A percentile compares a stretch with the other conserved stretches of the same genome.
These are phyloP conservation scores for Agapanthus africanus DNA, from an alignment of 106 monocot species.

Conservation along the genomic window DNA sequence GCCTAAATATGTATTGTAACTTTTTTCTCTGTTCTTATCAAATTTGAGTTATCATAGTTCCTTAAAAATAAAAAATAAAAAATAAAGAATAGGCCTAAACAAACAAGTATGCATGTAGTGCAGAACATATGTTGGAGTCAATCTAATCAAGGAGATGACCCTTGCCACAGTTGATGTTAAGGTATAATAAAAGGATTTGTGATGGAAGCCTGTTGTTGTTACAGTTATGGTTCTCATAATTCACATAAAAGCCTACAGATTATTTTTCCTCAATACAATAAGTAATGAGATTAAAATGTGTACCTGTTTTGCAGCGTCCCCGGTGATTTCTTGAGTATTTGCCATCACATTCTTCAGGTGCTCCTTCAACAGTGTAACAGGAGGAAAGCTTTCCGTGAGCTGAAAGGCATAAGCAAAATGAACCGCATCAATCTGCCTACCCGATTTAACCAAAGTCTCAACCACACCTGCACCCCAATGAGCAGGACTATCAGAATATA, in stretches of 20 bases:
- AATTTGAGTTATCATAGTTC: no score
- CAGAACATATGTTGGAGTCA: no score
- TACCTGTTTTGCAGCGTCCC: slow-evolving; percentile 16
- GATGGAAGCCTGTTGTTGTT: no score
- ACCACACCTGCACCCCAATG: slow-evolving; percentile 30
- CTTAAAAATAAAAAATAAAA: no score
- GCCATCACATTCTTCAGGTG: slow-evolving; percentile 21
- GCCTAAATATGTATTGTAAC: no score
- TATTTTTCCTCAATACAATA: not conserved
- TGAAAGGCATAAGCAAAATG: slow-evolving; percentile 53
- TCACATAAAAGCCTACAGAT: not conserved
- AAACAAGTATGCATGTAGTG: no score
- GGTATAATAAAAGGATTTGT: no score
- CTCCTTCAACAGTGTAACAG: slow-evolving; percentile 41
- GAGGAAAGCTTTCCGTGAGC: slow-evolving; percentile 50
- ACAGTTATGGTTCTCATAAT: not conserved
- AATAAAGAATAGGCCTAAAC: no score
- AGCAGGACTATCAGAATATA: not conserved
- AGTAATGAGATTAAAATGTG: slow-evolving; percentile 1
- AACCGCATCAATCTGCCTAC: slow-evolving; percentile 62
- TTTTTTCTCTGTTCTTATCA: no score
- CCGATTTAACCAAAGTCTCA: slow-evolving; percentile 39
- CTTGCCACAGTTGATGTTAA: no score
- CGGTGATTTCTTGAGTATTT: slow-evolving; percentile 13
- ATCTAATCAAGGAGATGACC: no score